Evolutionary conservation across 169 alveolate genomes (phyloP).

Genomic region (Babesia ovata): DNA sequence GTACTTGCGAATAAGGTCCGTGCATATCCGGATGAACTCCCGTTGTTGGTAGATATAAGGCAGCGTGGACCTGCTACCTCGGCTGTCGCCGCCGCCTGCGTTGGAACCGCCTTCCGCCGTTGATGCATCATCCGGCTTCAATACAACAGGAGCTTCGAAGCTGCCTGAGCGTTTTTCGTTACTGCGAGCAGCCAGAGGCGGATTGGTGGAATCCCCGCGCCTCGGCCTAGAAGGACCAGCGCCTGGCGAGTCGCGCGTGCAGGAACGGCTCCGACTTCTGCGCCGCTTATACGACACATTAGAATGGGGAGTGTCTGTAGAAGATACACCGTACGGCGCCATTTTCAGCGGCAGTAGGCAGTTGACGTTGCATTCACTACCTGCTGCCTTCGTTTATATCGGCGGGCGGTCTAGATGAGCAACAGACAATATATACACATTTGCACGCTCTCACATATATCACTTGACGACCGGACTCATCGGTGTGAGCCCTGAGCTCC

Average conservation of each 20-base stretch:
- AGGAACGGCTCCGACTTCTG: slow-evolving; percentile 10
- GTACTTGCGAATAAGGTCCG: slow-evolving; percentile 56
- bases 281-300: no score
- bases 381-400: no score
- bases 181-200: background rate
- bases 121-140: background rate
- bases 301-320: no score
- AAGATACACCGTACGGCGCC: no score
- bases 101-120: background rate
- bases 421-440: no score
- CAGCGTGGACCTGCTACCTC: background rate
- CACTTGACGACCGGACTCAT: no score
- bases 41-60: slow-evolving; percentile 65
- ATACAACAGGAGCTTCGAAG: background rate
- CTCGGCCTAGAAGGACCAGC: background rate
- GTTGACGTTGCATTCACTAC: no score
- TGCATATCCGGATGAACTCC: slow-evolving; percentile 57
- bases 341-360: no score
- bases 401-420: no score
- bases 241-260: slow-evolving; percentile 1
- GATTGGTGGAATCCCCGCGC: background rate
- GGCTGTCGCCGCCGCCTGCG: background rate
- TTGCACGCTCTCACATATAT: no score
- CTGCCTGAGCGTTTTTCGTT: background rate
- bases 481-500: no score